Evolutionary conservation across 257 asterid species (phyloP).

Genomic region (Gardenia jasminoides): DNA sequence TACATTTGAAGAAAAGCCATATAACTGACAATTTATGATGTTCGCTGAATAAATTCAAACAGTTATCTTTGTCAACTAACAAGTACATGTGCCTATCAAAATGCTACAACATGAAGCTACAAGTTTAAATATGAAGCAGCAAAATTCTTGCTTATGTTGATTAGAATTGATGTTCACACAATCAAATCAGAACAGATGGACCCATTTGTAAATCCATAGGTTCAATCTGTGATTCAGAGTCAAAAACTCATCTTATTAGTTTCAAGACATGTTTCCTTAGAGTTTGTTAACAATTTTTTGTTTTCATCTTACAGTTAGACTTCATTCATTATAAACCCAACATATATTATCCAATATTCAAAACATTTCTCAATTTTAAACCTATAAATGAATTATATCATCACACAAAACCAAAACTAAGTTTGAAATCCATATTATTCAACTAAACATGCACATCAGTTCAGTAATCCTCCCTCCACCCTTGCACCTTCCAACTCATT

Average conservation of each 20-base stretch:
- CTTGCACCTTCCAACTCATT: constrained; percentile 2
- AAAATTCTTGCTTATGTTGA: neutral
- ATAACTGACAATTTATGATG: neutral
- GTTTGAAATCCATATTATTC: neutral
- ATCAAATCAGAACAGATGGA: neutral
- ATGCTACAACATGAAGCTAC: neutral
- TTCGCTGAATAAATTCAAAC: neutral
- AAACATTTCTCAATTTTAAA: neutral
- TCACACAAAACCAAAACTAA: neutral
- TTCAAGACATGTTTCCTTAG: neutral
- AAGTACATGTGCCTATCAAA: neutral
- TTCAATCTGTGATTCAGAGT: neutral
- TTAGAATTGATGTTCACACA: neutral
- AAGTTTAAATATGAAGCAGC: neutral
- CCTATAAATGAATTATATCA: neutral
- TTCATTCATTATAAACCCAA: neutral
- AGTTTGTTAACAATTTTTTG: neutral
- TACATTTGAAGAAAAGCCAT: neutral
- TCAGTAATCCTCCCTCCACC: neutral
- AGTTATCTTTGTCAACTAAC: neutral
- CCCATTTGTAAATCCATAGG: neutral
- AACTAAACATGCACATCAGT: neutral
- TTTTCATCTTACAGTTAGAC: neutral
- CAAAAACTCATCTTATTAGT: neutral
- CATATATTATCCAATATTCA: neutral